Evolutionary conservation across 805 yeast species (phyloP).

Genomic region (Schizosaccharomyces lindneri): DNA sequence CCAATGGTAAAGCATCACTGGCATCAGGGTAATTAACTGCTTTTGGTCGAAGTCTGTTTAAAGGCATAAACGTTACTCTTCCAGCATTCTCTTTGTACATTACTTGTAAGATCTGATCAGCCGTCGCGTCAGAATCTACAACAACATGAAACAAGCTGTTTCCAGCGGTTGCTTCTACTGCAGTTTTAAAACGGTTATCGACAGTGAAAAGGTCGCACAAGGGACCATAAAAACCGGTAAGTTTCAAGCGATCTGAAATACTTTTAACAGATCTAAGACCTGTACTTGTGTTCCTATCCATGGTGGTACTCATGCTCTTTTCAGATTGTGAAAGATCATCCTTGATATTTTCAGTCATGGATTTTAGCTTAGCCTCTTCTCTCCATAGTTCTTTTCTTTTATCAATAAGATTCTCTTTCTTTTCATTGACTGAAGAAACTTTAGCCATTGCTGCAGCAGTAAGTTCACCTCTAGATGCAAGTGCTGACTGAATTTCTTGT

Average conservation of each 20-base stretch:
- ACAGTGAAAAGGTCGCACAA: constrained; percentile 63
- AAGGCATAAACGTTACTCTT: constrained; percentile 73
- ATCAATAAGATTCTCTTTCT: neutral
- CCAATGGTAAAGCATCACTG: constrained; percentile 48
- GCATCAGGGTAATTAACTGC: constrained; percentile 32
- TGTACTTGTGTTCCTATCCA: constrained; percentile 42
- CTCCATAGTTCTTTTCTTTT: constrained; percentile 48
- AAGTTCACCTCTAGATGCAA: neutral
- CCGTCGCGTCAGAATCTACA: constrained; percentile 70
- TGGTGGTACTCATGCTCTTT: constrained; percentile 39
- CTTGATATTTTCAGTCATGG: constrained; percentile 28
- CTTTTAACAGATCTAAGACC: constrained; percentile 48
- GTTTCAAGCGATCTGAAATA: constrained; percentile 33
- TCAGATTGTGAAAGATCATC: constrained; percentile 34
- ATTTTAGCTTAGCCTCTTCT: constrained; percentile 38
- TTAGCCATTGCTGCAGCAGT: neutral
- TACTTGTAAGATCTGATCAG: constrained; percentile 54
- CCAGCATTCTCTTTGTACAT: constrained; percentile 47
- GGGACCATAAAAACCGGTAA: constrained; percentile 53
- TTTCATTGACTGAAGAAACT: neutral
- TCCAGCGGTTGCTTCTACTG: constrained; percentile 80
- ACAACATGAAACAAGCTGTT: constrained; percentile 63
- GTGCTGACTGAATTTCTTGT: neutral
- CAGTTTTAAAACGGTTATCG: constrained; percentile 57
- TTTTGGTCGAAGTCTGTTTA: constrained; percentile 34